Evolutionary conservation across 2,329 filamentous ascomycete genomes (phyloP), one percentile per base, ranked within the genome.

Genomic region (Capronia coronata): DNA sequence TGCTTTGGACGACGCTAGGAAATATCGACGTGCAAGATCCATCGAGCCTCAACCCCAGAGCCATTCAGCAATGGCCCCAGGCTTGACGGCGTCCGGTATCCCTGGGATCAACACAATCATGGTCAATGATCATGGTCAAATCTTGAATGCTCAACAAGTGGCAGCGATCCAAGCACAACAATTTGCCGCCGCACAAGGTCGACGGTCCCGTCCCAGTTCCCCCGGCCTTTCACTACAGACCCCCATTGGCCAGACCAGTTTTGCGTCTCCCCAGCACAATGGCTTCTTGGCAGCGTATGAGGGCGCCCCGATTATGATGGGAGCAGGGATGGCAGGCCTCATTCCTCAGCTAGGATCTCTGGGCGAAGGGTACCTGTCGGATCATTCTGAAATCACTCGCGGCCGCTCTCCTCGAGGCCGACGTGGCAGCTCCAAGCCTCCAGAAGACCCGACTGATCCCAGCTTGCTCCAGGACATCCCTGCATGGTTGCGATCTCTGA

Each of bases 361-460:
- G 58, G 76, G 77, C 38, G 89, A 94, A 67, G 89, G 88, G 37
- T 96, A 97, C 67, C 74, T 95, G 44, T 95, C 91, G 21, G 93
- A 97, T 64, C 88, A 94, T 64, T 94, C 88, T 35, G 91, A 96
- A 60, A 86, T 96, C 69, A 79, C 81, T 49, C 86, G 93, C 56
- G 93, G 93, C 43, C 83, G 93, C 49, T 97, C 91, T 52, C 93
- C 93, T 50, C 83, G 93, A 61, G 93, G 93, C 61, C 83, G 93
- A 56, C 80, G 93, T 60, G 93, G 93, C 58, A 96, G 85, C 75
- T 95, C 88, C 37, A 98, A 97, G 77, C 93, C 93, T 23, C 93
- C 93, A 40, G 93, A 98, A 75, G 93, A 98, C 64, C 93, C 93
- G 2, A 97, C 91, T 16, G 93, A 98, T 68, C 85, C 86, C 13